Conservation (phyloP, 2,329 filamentous ascomycete genomes). For the Chrysosporium keratinophilum region DNA sequence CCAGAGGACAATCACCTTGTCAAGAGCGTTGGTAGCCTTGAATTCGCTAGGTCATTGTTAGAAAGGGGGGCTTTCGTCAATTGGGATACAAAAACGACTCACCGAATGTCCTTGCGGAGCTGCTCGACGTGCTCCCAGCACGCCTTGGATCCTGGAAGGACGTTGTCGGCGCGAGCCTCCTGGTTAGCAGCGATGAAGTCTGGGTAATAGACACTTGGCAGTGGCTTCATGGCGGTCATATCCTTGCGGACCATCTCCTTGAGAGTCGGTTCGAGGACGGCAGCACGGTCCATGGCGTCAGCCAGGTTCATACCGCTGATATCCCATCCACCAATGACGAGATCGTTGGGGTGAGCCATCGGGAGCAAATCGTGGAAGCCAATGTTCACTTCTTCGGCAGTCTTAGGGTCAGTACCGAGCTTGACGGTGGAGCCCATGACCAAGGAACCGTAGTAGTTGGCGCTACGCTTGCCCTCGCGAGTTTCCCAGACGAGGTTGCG, state of each 20-base stretch:
- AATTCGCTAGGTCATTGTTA: slow-evolving; percentile 51
- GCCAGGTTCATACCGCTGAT: slow-evolving; percentile 86
- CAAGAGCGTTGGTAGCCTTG: slow-evolving; percentile 71
- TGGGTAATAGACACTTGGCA: slow-evolving; percentile 95
- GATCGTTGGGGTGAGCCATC: slow-evolving; percentile 94
- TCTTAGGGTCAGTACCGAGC: slow-evolving; percentile 77
- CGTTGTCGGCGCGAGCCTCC: slow-evolving; percentile 87
- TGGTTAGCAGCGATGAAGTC: slow-evolving; percentile 99
- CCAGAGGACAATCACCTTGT: slow-evolving; percentile 97
- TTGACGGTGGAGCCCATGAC: slow-evolving; percentile 97
- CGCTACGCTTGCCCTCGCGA: slow-evolving; percentile 69
- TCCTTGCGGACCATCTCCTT: slow-evolving; percentile 87
- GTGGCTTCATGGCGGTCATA: slow-evolving; percentile 76
- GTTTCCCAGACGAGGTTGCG: slow-evolving; percentile 82
- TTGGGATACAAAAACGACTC: slow-evolving; percentile 23
- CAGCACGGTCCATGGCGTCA: slow-evolving; percentile 87
- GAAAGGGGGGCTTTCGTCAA: neutral
- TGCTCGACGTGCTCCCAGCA: slow-evolving; percentile 81
- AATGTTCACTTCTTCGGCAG: slow-evolving; percentile 83
- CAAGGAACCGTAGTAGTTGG: slow-evolving; percentile 98
- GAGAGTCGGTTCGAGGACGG: slow-evolving; percentile 88
- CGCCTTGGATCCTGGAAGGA: slow-evolving; percentile 73
- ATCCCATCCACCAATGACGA: slow-evolving; percentile 94
- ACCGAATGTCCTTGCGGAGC: slow-evolving; percentile 84
- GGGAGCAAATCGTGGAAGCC: slow-evolving; percentile 89